Conservation (phyloP, 2,329 filamentous ascomycete species). For the Raffaelea ambrosiae region DNA sequence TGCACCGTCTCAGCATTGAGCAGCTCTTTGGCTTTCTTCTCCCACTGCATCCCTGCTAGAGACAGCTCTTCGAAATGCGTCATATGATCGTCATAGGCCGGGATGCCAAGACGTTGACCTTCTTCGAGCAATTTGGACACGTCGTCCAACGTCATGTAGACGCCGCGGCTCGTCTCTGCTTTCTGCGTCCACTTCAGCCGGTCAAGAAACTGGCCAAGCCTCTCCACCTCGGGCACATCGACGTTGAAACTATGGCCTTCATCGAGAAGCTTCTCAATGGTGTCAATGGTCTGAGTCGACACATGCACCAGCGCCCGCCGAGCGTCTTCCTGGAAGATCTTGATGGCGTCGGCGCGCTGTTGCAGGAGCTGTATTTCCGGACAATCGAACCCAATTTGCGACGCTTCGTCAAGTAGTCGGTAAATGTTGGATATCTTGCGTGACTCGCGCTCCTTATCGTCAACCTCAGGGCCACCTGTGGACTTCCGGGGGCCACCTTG, state of each 20-base stretch:
- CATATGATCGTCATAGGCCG: slow-evolving; percentile 72
- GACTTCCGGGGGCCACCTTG: slow-evolving; percentile 44
- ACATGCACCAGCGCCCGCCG: slow-evolving; percentile 60
- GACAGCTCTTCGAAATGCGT: slow-evolving; percentile 68
- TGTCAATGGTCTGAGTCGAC: slow-evolving; percentile 54
- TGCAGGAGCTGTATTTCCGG: slow-evolving; percentile 79
- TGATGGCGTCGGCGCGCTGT: slow-evolving; percentile 78
- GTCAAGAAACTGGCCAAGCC: slow-evolving; percentile 69
- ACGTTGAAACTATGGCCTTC: slow-evolving; percentile 83
- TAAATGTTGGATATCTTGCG: slow-evolving; percentile 85
- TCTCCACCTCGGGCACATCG: slow-evolving; percentile 81
- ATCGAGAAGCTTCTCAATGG: slow-evolving; percentile 88
- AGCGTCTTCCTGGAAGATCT: slow-evolving; percentile 73
- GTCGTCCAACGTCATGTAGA: slow-evolving; percentile 65
- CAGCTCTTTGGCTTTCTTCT: slow-evolving; percentile 83
- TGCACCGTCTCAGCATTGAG: slow-evolving; percentile 88
- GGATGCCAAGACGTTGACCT: slow-evolving; percentile 68
- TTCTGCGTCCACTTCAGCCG: slow-evolving; percentile 85
- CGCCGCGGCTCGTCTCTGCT: slow-evolving; percentile 54
- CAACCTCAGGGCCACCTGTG: slow-evolving; percentile 40
- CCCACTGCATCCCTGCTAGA: slow-evolving; percentile 75
- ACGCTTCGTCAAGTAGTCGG: slow-evolving; percentile 73
- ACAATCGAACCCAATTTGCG: slow-evolving; percentile 86
- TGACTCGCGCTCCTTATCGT: slow-evolving; percentile 79
- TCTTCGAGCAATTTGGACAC: slow-evolving; percentile 72